Conservation (phyloP, 2,329 filamentous ascomycete species). For the Ophioceras dolichostomum region DNA sequence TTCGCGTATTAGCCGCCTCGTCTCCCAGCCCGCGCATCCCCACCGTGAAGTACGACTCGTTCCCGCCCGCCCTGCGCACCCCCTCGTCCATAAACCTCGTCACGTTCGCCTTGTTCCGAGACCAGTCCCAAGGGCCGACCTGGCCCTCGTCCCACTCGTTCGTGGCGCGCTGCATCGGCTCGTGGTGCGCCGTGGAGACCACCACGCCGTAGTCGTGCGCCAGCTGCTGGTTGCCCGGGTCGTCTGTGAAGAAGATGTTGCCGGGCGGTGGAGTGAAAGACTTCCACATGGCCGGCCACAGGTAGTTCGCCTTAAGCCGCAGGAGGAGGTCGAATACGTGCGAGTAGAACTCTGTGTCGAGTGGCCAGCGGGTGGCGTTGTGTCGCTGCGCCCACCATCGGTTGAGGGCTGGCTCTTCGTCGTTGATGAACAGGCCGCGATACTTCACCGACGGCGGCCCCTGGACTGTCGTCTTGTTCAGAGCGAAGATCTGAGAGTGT, state of each 20-base stretch:
- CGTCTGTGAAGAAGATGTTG: slow-evolving; percentile 61
- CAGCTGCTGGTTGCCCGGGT: slow-evolving; percentile 53
- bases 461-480: slow-evolving; percentile 31
- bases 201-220: slow-evolving; percentile 66
- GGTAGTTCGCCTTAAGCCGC: slow-evolving; percentile 58
- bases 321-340: slow-evolving; percentile 61
- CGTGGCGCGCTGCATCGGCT: slow-evolving; percentile 54
- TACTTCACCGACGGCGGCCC: slow-evolving; percentile 47
- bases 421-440: slow-evolving; percentile 59
- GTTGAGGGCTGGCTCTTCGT: slow-evolving; percentile 55
- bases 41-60: slow-evolving; percentile 54
- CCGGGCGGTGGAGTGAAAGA: slow-evolving; percentile 14
- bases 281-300: slow-evolving; percentile 55
- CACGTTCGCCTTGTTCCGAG: slow-evolving; percentile 56
- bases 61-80: slow-evolving; percentile 50
- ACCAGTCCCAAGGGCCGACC: slow-evolving; percentile 55
- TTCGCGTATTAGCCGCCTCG: background rate
- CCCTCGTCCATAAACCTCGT: slow-evolving; percentile 57
- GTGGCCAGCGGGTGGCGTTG: slow-evolving; percentile 15
- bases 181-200: slow-evolving; percentile 60
- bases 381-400: slow-evolving; percentile 40
- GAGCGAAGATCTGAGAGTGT: slow-evolving; percentile 35
- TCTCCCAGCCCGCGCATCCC: slow-evolving; percentile 12
- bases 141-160: slow-evolving; percentile 42
- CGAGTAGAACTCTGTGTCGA: slow-evolving; percentile 48